Conservation (phyloP, 495 filamentous ascomycete species). For the Mycothermus thermophilus region DNA sequence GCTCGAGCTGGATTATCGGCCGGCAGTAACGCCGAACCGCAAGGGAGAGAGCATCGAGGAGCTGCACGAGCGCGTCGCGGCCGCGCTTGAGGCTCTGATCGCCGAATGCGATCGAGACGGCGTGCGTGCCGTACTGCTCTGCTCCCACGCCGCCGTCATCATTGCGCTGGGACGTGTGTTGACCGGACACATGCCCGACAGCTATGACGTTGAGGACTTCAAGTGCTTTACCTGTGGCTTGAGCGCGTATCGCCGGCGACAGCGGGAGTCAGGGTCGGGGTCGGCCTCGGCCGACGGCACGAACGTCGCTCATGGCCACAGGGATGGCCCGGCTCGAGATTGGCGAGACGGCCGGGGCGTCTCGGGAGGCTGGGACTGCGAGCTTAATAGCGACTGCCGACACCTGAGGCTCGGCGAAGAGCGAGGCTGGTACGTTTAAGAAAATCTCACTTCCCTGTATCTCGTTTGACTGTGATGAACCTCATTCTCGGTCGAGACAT, state of each 20-base stretch:
- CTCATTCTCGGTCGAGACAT: background rate
- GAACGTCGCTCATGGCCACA: constrained; percentile 18
- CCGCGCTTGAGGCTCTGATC: constrained; percentile 56
- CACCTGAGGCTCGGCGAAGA: constrained; percentile 62
- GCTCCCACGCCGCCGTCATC: constrained; percentile 79
- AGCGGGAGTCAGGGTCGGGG: background rate
- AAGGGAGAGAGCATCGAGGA: constrained; percentile 65
- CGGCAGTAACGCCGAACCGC: constrained; percentile 48
- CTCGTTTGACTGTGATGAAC: too few species aligned
- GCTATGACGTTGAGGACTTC: constrained; percentile 62
- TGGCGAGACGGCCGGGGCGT: constrained; percentile 59
- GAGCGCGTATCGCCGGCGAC: constrained; percentile 36
- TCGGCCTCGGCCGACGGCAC: constrained; percentile 9
- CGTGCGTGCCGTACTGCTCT: constrained; percentile 57
- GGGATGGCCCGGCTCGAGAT: constrained; percentile 21
- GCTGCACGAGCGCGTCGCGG: constrained; percentile 68
- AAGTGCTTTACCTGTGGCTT: constrained; percentile 73
- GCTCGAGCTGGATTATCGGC: constrained; percentile 38
- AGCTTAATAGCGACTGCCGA: constrained; percentile 72
- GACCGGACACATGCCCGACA: constrained; percentile 60
- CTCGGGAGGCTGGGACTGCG: constrained; percentile 66
- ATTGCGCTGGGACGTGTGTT: constrained; percentile 73
- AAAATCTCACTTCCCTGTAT: too few species aligned
- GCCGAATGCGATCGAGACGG: constrained; percentile 50
- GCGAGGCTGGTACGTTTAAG: constrained; percentile 71